Percentiles rank a stretch among this genome's conserved stretches.
Evolutionary conservation across 2,329 filamentous ascomycete genomes (phyloP).

Genomic region (Calycina marina): DNA sequence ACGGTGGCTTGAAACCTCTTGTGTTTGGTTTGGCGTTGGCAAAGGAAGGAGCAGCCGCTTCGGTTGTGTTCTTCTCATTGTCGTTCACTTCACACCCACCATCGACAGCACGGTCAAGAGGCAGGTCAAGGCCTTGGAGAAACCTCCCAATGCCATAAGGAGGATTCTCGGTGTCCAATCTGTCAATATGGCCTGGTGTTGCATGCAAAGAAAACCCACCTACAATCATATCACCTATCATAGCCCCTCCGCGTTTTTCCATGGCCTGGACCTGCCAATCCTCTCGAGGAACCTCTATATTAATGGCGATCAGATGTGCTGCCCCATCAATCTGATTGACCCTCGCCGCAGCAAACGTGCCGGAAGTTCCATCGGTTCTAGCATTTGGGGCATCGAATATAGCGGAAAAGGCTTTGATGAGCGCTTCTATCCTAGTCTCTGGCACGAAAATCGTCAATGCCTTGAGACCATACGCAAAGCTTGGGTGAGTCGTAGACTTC

Average conservation of each 20-base stretch:
- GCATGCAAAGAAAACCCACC: neutral
- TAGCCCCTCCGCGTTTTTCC: neutral
- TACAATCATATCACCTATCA: neutral
- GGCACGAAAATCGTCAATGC: constrained; percentile 27
- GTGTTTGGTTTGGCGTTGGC: no score
- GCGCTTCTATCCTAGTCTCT: constrained; percentile 8
- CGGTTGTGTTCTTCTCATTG: no score
- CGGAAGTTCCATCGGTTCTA: neutral
- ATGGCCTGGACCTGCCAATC: neutral
- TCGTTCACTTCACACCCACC: no score
- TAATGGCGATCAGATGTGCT: neutral
- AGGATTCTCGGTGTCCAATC: no score
- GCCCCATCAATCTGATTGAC: constrained; percentile 19
- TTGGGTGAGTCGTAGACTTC: constrained; percentile 32
- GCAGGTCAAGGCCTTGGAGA: no score
- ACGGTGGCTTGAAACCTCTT: no score
- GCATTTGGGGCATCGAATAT: constrained; percentile 6
- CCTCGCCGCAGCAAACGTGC: neutral
- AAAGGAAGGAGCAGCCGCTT: no score
- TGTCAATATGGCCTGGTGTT: neutral
- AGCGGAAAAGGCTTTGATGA: constrained; percentile 21
- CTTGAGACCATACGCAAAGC: constrained; percentile 35
- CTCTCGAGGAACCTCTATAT: neutral
- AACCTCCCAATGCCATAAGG: no score
- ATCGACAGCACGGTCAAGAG: no score